Percentiles rank a stretch among this genome's conserved stretches.
phyloP scores from a whole-genome alignment of 2,329 filamentous ascomycete species.

The Dactylonectria estremocensis region DNA sequence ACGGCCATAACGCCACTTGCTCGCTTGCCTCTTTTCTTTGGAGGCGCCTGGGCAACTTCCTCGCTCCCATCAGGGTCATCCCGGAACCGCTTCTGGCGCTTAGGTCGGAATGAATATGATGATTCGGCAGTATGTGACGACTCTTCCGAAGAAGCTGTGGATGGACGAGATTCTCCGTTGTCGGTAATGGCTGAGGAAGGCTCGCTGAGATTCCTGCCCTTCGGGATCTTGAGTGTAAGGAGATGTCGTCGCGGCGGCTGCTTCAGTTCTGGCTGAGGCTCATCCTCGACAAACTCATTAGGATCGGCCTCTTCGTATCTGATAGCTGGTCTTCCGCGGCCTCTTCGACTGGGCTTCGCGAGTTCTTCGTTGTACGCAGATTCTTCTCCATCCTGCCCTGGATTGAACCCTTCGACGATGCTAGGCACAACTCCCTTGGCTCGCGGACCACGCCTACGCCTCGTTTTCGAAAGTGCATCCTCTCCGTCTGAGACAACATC shows the following conservation, averaged over 20 bases:
- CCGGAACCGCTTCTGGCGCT: slow-evolving; percentile 68
- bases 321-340: slow-evolving; percentile 44
- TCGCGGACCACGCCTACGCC: slow-evolving; percentile 51
- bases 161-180: slow-evolving; percentile 66
- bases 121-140: slow-evolving; percentile 66
- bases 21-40: slow-evolving; percentile 57
- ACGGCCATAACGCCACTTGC: slow-evolving; percentile 30
- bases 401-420: slow-evolving; percentile 45
- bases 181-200: slow-evolving; percentile 55
- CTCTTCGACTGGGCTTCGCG: slow-evolving; percentile 46
- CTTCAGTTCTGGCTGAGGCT: slow-evolving; percentile 46
- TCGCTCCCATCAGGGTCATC: slow-evolving; percentile 63
- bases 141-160: slow-evolving; percentile 68
- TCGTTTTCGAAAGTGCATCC: slow-evolving; percentile 46
- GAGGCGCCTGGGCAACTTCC: slow-evolving; percentile 53
- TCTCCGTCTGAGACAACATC: slow-evolving; percentile 53
- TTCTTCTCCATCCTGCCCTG: slow-evolving; percentile 41
- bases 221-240: slow-evolving; percentile 59
- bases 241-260: slow-evolving; percentile 52
- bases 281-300: slow-evolving; percentile 49
- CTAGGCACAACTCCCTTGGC: slow-evolving; percentile 43
- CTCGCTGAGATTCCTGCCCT: slow-evolving; percentile 57
- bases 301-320: slow-evolving; percentile 50
- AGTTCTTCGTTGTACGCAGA: slow-evolving; percentile 35
- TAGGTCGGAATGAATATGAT: slow-evolving; percentile 68